Percentiles rank a stretch among this genome's conserved stretches.
Evolutionary conservation across 164 flowering plant genomes (phyloP).

Genomic region (Cinnamomum micranthum): DNA sequence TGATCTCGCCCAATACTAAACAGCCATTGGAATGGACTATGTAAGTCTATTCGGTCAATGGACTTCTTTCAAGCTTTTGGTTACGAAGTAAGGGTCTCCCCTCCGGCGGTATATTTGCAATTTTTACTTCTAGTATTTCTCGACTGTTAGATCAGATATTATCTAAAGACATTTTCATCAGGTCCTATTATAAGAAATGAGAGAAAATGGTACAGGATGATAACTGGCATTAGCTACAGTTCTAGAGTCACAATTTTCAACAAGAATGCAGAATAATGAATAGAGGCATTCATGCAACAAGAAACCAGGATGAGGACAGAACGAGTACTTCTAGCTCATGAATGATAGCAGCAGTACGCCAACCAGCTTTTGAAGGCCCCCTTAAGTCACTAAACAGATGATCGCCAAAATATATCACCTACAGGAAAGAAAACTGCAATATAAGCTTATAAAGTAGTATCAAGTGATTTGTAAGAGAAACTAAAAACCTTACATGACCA

Average conservation of each 20-base stretch:
- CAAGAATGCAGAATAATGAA: background rate
- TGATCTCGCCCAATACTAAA: no score
- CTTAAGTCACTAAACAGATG: slow-evolving; percentile 93
- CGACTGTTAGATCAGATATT: background rate
- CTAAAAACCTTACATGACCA: no score
- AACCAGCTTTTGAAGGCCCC: slow-evolving; percentile 97
- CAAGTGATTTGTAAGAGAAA: background rate
- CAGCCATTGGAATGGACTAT: no score
- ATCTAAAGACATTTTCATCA: no score
- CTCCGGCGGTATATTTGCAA: background rate
- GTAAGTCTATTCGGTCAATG: no score
- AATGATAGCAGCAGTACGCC: slow-evolving; percentile 98
- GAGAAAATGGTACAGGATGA: no score
- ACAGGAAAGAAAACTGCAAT: slow-evolving; percentile 2
- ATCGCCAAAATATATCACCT: slow-evolving; percentile 99
- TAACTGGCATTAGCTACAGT: background rate
- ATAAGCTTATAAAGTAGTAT: background rate
- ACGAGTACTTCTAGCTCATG: slow-evolving; percentile 80
- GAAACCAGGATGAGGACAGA: background rate
- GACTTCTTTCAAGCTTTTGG: background rate
- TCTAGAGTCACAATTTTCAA: background rate
- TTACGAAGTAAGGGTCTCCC: background rate
- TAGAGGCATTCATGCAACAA: background rate
- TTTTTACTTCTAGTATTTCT: background rate
- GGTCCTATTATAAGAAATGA: no score